phyloP scores from a whole-genome alignment of 352 stramenopile genomes.

The Lagenidium sp. region DNA sequence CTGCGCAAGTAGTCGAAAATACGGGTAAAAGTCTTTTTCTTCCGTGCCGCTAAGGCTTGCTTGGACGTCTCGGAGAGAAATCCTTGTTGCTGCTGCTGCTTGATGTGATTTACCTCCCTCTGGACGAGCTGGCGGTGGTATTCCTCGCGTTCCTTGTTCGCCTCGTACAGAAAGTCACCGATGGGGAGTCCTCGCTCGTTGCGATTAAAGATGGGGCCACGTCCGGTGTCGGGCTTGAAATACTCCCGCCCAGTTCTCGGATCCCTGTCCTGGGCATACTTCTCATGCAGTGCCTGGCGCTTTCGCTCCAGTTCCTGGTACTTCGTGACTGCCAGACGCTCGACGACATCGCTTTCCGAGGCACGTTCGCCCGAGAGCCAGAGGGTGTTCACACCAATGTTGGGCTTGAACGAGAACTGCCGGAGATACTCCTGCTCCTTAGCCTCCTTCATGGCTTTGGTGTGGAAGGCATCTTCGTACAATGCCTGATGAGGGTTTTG shows the following conservation, averaged over 20 bases:
- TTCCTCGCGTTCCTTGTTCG: constrained; percentile 50
- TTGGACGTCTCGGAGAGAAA: constrained; percentile 55
- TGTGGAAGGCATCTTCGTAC: constrained; percentile 64
- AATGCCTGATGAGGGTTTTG: constrained; percentile 52
- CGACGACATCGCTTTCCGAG: constrained; percentile 39
- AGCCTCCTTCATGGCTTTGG: constrained; percentile 25
- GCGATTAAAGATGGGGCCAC: constrained; percentile 50
- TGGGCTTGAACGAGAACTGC: constrained; percentile 69
- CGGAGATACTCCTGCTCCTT: constrained; percentile 42
- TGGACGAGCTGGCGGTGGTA: constrained; percentile 40
- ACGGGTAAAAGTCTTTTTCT: constrained; percentile 43
- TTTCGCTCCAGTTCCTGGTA: constrained; percentile 58
- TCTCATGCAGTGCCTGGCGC: constrained; percentile 39
- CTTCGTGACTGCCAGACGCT: constrained; percentile 58
- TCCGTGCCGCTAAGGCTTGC: constrained; percentile 39
- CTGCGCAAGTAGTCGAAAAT: constrained; percentile 30
- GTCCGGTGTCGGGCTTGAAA: constrained; percentile 62
- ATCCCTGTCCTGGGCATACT: constrained; percentile 56
- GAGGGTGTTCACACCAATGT: constrained; percentile 67
- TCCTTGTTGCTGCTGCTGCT: constrained; percentile 29
- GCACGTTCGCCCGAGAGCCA: constrained; percentile 21
- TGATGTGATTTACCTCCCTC: constrained; percentile 29
- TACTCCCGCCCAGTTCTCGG: constrained; percentile 45
- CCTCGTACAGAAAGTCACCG: constrained; percentile 63
- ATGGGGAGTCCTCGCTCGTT: constrained; percentile 67